Conservation (phyloP, 805 yeast genomes). For the Starmerella etchellsii region DNA sequence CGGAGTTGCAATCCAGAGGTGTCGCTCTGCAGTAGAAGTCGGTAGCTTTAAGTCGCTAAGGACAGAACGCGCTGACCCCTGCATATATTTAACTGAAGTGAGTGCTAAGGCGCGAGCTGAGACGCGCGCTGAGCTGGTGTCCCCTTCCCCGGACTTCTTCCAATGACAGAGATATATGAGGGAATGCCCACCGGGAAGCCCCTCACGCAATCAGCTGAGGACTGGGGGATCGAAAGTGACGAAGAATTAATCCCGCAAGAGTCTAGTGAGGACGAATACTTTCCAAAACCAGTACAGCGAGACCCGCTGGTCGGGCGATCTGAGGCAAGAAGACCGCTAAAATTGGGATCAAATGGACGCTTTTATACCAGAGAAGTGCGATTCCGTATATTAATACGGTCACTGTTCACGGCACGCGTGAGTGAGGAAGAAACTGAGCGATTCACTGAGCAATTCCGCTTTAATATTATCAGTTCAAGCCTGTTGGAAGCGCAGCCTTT, state of each 20-base stretch:
- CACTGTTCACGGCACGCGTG: slow-evolving; percentile 21
- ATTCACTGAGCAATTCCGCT: slow-evolving; percentile 42
- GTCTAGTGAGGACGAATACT: neutral
- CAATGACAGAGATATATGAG: too few species aligned
- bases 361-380: slow-evolving; percentile 10
- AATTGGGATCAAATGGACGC: slow-evolving; percentile 1
- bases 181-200: too few species aligned
- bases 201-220: slow-evolving; percentile 21
- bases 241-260: neutral
- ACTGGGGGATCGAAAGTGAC: slow-evolving; percentile 27
- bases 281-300: neutral
- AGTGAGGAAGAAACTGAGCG: slow-evolving; percentile 23
- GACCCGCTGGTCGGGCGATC: neutral
- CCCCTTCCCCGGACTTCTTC: too few species aligned
- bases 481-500: slow-evolving; percentile 33
- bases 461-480: slow-evolving; percentile 37
- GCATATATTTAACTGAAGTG: too few species aligned
- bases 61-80: too few species aligned
- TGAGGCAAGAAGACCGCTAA: slow-evolving; percentile 7
- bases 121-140: too few species aligned
- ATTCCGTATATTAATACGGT: slow-evolving; percentile 19
- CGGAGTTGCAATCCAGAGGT: too few species aligned
- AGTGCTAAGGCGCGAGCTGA: too few species aligned
- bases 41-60: too few species aligned
- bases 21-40: too few species aligned